Evolutionary conservation across 1,284 basidiomycete species (phyloP).

Genomic region (Leccinum angustisporum): DNA sequence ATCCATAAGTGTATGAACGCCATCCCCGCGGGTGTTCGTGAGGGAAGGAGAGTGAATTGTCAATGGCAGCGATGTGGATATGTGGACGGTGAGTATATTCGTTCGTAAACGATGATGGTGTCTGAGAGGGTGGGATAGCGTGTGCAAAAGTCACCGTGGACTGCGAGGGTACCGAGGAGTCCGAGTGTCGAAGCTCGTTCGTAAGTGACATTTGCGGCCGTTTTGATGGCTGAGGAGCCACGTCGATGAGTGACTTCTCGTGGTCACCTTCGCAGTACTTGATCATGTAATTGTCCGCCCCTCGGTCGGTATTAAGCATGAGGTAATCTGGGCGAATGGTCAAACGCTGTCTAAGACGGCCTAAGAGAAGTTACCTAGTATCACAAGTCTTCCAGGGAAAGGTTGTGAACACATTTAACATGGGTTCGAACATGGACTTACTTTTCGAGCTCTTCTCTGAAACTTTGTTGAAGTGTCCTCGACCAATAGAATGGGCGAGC

Average conservation of each 20-base stretch:
- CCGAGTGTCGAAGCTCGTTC: conserved; percentile 59
- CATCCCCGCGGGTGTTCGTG: conserved; percentile 88
- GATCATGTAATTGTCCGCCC: conserved; percentile 87
- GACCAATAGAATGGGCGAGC: conserved; percentile 80
- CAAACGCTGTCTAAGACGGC: background rate
- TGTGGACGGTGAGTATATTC: conserved; percentile 55
- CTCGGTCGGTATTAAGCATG: conserved; percentile 86
- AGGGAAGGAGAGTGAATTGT: conserved; percentile 90
- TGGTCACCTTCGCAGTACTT: conserved; percentile 79
- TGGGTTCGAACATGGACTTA: conserved; percentile 35
- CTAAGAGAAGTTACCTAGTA: conserved; percentile 54
- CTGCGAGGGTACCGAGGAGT: conserved; percentile 42
- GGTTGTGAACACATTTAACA: conserved; percentile 8
- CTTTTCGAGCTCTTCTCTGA: conserved; percentile 88
- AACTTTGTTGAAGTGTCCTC: conserved; percentile 70
- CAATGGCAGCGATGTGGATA: conserved; percentile 87
- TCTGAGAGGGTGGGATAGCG: conserved; percentile 36
- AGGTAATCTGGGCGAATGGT: conserved; percentile 62
- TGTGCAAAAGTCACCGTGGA: conserved; percentile 38
- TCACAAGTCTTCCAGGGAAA: conserved; percentile 60
- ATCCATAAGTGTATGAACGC: conserved; percentile 89
- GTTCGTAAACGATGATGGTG: conserved; percentile 32
- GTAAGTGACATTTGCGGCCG: conserved; percentile 67
- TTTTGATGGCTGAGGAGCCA: conserved; percentile 69
- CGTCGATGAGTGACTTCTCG: conserved; percentile 71